phyloP scores from a whole-genome alignment of 441 rosid genomes.

The Brassica balearica region DNA sequence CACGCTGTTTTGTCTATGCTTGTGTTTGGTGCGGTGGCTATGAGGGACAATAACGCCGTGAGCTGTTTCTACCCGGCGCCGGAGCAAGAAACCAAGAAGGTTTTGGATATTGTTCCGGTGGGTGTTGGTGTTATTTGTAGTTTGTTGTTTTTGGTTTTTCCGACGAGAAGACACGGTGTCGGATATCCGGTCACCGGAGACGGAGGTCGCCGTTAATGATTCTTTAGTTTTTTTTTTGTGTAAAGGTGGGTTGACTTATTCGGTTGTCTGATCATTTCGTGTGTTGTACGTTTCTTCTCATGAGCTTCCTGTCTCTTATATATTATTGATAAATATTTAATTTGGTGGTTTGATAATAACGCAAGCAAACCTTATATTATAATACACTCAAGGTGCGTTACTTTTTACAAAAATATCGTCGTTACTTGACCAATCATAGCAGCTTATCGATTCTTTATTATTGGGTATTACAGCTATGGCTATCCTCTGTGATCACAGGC shows the following conservation, averaged over 20 bases:
- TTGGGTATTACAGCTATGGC: neutral
- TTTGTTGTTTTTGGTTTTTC: constrained; percentile 63
- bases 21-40: constrained; percentile 63
- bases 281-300: neutral
- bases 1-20: constrained; percentile 58
- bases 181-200: constrained; percentile 64
- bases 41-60: constrained; percentile 60
- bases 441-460: neutral
- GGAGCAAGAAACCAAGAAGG: constrained; percentile 51
- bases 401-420: neutral
- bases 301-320: neutral
- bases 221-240: neutral
- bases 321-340: neutral
- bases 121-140: constrained; percentile 63
- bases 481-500: neutral
- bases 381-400: too few relatives aligned
- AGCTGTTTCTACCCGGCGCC: constrained; percentile 61
- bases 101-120: constrained; percentile 56
- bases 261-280: constrained; percentile 26
- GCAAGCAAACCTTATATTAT: too few relatives aligned
- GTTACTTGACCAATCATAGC: neutral
- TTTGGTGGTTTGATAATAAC: too few relatives aligned
- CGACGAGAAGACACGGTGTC: constrained; percentile 66
- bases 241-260: constrained; percentile 21
- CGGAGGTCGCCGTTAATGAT: constrained; percentile 27